Percentiles rank a stretch among this genome's conserved stretches.
Evolutionary conservation across 768 basidiomycete species (phyloP).

Genomic region (Paxillus involutus): DNA sequence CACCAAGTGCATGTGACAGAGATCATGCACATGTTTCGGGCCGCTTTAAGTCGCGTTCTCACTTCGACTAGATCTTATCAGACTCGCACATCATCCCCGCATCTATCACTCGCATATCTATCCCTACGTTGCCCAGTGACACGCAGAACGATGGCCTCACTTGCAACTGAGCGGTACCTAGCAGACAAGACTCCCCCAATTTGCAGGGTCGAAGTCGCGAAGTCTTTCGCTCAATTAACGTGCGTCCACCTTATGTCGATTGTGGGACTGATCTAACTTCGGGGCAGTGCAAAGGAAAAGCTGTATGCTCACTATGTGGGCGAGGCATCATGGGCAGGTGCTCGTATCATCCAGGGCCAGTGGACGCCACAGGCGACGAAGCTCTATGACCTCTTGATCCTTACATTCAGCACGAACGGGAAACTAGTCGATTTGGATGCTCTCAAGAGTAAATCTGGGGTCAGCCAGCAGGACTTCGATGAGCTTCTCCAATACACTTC

Average conservation of each 20-base stretch:
- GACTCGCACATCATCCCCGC: not conserved
- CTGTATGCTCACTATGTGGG: slow-evolving; percentile 74
- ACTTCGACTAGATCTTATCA: slow-evolving; percentile 11
- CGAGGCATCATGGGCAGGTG: slow-evolving; percentile 81
- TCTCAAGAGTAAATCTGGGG: slow-evolving; percentile 52
- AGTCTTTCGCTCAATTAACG: slow-evolving; percentile 72
- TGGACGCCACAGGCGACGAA: slow-evolving; percentile 72
- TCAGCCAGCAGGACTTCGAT: slow-evolving; percentile 64
- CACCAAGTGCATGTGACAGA: not conserved
- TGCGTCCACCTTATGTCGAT: slow-evolving; percentile 23
- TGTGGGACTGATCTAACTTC: slow-evolving; percentile 1
- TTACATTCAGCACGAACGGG: slow-evolving; percentile 62
- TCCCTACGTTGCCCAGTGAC: not conserved
- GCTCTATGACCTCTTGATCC: slow-evolving; percentile 71
- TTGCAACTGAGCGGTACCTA: slow-evolving; percentile 58
- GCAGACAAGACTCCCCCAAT: slow-evolving; percentile 78
- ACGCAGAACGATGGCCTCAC: slow-evolving; percentile 32
- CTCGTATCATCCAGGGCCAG: slow-evolving; percentile 80
- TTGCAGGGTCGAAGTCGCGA: slow-evolving; percentile 66
- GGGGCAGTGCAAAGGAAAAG: slow-evolving; percentile 67
- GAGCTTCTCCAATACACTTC: slow-evolving; percentile 68
- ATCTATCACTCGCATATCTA: slow-evolving; percentile 12
- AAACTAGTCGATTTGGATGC: slow-evolving; percentile 54
- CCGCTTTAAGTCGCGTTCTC: not conserved
- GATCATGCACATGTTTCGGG: not conserved